phyloP scores from a whole-genome alignment of 139 green algal genomes.

The Chlamydomonas sphaeroides region DNA sequence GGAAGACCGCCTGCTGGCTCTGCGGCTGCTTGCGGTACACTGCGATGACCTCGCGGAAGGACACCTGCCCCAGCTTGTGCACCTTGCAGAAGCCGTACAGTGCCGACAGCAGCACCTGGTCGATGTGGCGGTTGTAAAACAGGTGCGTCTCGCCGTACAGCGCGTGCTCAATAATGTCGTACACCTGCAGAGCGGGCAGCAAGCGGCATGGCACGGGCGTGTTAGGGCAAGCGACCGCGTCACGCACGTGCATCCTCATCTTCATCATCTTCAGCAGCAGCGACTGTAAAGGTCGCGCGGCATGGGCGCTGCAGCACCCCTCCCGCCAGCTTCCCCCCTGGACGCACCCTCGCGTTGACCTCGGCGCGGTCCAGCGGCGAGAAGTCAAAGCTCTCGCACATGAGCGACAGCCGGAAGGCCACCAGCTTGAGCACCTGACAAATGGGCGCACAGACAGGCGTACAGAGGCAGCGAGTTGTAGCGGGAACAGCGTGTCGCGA shows the following conservation, averaged over 20 bases:
- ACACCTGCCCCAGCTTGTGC: slow-evolving; percentile 58
- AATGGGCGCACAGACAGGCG: slow-evolving; percentile 55
- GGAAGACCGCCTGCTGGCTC: slow-evolving; percentile 74
- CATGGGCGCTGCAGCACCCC: too few species aligned
- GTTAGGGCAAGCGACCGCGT: too few species aligned
- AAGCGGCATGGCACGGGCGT: too few species aligned
- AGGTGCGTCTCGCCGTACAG: slow-evolving; percentile 83
- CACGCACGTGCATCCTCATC: too few species aligned
- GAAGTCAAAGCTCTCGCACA: slow-evolving; percentile 58
- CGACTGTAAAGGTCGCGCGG: too few species aligned
- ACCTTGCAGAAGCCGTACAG: slow-evolving; percentile 96
- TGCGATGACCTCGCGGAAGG: slow-evolving; percentile 89
- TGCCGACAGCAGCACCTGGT: slow-evolving; percentile 88
- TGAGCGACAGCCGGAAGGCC: slow-evolving; percentile 50
- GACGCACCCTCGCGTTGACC: slow-evolving; percentile 32
- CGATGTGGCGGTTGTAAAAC: slow-evolving; percentile 91
- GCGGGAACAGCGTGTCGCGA: too few species aligned
- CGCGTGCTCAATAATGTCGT: slow-evolving; percentile 69
- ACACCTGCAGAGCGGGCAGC: slow-evolving; percentile 57
- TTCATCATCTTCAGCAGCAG: too few species aligned
- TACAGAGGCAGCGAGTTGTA: too few species aligned
- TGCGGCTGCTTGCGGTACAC: slow-evolving; percentile 87
- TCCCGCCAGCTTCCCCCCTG: too few species aligned
- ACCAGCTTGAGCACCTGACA: slow-evolving; percentile 69
- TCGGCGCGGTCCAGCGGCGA: slow-evolving; percentile 26